Base-by-base conservation (phyloP, 768 basidiomycete genomes). In the Gymnopilus junonius region DNA sequence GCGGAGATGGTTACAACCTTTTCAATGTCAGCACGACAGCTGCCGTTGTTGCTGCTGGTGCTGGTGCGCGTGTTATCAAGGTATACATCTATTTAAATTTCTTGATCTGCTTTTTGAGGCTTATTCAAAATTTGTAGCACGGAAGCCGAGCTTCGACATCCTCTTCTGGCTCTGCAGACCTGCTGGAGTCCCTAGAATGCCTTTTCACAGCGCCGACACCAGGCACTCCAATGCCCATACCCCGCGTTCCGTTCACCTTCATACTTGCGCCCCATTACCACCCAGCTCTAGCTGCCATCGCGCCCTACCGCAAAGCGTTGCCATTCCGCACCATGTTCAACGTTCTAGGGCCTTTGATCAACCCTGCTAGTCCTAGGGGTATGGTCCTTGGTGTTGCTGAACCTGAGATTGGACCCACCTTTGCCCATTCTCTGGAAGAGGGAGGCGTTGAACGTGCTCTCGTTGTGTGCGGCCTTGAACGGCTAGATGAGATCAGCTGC, bases 301-400 rank as follows among this genome's bases (percentile, higher is more conserved):
- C 91, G 0, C 95, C 97, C 0, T 86, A 91, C 71, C 90, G 97
- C 58, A 92, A 91, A 69, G 79, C 87, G 0, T 86, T 99, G 57
- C 94, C 95, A 48, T 98, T 97, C 80, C 90, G 95, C 48, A 98
- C 97, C 8, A 89, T 99, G 80, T 98, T 97, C 85, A 99, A 99
- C 77, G 79, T 95, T 62, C 83, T 98, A 32, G 96, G 97, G 0
- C 97, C 97, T 0, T 84, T 99, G 39, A 91, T 97, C 76, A 98
- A 97, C 76, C 97, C 97, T 2, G 90, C 93, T 0, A 78, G 81
- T 8, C 97, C 97, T 2, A 83, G 82, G 3, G 90, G 94, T 2
- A 95, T 98, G 91, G 86, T 99, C 4, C 82, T 99, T 37, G 97
- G 97, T 45, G 91, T 99, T 34, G 91, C 95, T 8, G 90, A 89